A percentile compares a stretch with the other conserved stretches of the same genome.
phyloP scores from a whole-genome alignment of 352 stramenopile genomes.

The Phytophthora aleatoria region DNA sequence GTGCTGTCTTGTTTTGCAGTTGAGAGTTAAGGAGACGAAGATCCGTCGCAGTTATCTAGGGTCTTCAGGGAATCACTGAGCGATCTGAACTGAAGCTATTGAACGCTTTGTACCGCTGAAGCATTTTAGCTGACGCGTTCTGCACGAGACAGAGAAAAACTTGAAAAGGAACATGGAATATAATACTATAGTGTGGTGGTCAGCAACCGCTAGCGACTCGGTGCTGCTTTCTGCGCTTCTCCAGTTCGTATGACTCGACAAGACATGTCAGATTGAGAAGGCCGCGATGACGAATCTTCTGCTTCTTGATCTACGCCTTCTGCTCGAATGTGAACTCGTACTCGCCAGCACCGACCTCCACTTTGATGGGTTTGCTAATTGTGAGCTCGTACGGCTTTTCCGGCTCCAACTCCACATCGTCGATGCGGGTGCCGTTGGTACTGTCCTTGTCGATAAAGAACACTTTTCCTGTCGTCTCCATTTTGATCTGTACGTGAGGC shows the following conservation, averaged over 20 bases:
- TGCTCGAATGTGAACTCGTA: slow-evolving; percentile 60
- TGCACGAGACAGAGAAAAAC: slow-evolving; percentile 10
- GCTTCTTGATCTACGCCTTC: slow-evolving; percentile 32
- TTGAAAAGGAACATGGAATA: slow-evolving; percentile 38
- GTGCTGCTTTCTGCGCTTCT: slow-evolving; percentile 21
- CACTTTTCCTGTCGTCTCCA: slow-evolving; percentile 64
- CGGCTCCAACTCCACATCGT: slow-evolving; percentile 52
- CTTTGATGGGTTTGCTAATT: slow-evolving; percentile 45
- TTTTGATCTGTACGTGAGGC: slow-evolving; percentile 49
- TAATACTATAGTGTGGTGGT: slow-evolving; percentile 55
- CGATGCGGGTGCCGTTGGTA: slow-evolving; percentile 80
- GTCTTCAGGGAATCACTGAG: background rate
- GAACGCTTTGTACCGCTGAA: slow-evolving; percentile 2
- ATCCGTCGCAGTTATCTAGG: background rate
- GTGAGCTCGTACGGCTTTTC: slow-evolving; percentile 56
- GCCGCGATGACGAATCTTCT: background rate
- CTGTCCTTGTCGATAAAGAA: slow-evolving; percentile 82
- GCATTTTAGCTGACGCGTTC: slow-evolving; percentile 15
- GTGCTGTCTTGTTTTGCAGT: slow-evolving; percentile 14
- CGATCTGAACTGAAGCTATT: background rate
- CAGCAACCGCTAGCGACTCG: slow-evolving; percentile 19
- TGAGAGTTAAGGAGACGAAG: background rate
- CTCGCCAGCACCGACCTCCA: slow-evolving; percentile 60
- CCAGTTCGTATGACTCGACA: background rate
- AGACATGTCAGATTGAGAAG: background rate